Evolutionary conservation across 1,284 basidiomycete genomes (phyloP).

Genomic region (Ceratobasidium sp.): DNA sequence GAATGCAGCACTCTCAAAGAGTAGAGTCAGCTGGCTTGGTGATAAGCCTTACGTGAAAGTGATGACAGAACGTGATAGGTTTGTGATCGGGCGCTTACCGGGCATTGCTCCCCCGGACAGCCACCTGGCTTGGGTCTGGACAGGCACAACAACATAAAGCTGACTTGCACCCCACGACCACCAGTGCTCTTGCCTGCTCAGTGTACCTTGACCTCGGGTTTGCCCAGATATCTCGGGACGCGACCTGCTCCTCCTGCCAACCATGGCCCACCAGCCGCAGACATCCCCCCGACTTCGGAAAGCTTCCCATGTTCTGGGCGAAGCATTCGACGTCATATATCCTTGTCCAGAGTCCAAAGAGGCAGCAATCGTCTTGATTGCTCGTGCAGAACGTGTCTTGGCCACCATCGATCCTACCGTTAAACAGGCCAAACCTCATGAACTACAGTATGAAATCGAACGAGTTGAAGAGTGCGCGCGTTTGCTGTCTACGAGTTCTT

Average conservation of each 20-base stretch:
- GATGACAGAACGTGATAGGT: neutral
- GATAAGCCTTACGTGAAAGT: neutral
- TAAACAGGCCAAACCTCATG: constrained; percentile 8
- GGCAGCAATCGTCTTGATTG: constrained; percentile 32
- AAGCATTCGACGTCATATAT: constrained; percentile 34
- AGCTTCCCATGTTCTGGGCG: constrained; percentile 22
- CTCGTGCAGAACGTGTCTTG: constrained; percentile 25
- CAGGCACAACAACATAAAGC: neutral
- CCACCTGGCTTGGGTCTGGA: neutral
- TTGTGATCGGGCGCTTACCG: neutral
- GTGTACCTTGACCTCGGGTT: neutral
- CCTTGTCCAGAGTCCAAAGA: constrained; percentile 34
- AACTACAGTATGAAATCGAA: constrained; percentile 19
- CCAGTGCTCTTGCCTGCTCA: neutral
- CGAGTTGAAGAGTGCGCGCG: constrained; percentile 8
- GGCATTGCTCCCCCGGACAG: neutral
- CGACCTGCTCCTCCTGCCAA: neutral
- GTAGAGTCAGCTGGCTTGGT: neutral
- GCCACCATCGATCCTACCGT: constrained; percentile 14
- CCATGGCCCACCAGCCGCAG: constrained; percentile 3
- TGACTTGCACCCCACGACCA: neutral
- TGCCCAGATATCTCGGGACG: neutral
- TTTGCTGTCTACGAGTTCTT: neutral
- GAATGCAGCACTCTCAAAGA: neutral
- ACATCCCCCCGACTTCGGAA: constrained; percentile 22